Conservation (phyloP, 1,139 yeast genomes). For the Nakaseomyces delphensis region DNA sequence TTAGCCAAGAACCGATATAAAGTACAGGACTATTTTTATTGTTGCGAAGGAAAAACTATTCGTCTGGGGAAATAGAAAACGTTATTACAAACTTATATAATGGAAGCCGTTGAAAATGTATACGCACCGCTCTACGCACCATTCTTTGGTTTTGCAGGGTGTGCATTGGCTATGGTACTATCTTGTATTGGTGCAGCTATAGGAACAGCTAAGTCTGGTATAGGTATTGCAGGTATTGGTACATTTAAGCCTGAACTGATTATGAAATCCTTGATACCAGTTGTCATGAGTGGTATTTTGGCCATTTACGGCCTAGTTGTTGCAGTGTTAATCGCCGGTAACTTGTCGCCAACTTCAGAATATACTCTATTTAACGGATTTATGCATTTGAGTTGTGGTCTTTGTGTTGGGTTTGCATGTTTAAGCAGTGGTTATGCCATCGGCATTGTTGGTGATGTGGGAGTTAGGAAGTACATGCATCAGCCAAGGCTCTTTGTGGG, state of each 20-base stretch:
- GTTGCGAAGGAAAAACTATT: too few relatives aligned
- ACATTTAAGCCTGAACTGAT: conserved; percentile 75
- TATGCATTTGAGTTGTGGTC: conserved; percentile 94
- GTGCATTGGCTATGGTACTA: conserved; percentile 84
- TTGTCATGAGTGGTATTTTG: conserved; percentile 95
- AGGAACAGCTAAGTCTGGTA: conserved; percentile 97
- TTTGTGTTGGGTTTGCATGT: conserved; percentile 93
- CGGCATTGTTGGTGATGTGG: conserved; percentile 98
- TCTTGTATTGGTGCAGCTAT: conserved; percentile 95
- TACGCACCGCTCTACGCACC: conserved; percentile 86
- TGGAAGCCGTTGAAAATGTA: conserved; percentile 32
- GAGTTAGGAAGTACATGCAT: conserved; percentile 93
- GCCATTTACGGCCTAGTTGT: conserved; percentile 96
- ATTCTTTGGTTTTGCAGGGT: conserved; percentile 88
- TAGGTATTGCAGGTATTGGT: conserved; percentile 90
- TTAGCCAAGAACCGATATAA: too few relatives aligned
- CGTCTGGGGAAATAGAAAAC: too few relatives aligned
- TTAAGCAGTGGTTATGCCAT: conserved; percentile 96
- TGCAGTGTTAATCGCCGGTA: conserved; percentile 91
- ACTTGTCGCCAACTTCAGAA: conserved; percentile 62
- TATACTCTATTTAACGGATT: conserved; percentile 90
- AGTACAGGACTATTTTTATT: too few relatives aligned
- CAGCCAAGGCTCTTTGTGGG: conserved; percentile 97
- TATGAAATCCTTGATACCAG: conserved; percentile 83
- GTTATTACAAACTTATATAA: too few relatives aligned